Evolutionary conservation across 805 yeast species (phyloP), one percentile per base, ranked within the genome.

Genomic region (Candida vartiovaarae): DNA sequence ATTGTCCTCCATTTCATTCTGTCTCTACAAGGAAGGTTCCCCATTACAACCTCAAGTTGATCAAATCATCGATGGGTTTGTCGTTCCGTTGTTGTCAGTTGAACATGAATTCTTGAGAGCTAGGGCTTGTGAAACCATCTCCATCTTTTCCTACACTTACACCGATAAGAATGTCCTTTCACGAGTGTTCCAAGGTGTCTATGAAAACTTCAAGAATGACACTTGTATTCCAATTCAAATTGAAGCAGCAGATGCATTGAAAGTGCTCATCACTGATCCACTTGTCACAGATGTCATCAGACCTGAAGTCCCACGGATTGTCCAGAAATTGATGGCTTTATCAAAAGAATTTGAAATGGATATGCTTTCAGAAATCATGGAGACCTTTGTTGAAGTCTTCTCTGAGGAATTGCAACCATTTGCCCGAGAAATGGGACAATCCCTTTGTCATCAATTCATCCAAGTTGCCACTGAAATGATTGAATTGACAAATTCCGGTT

Each of bases 331-430:
- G 44, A 68, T 93, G 53, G 78, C 76, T 33, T 64, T 93, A 35
- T 82, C 95, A 6, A 82, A 84, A 59, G 77, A 79, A 43, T 81
- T 88, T 53, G 99, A 93, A 57, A 76, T 83, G 49, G 99, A 95
- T 57, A 75, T 87, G 32, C 71, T 93, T 24, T 77, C 95, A 6
- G 84, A 80, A 39, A 95, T 91, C n/a, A 88, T 93, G 82, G 98
- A 93, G 66, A 89, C 88, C 44, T 87, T 93, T 60, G 96, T 93
- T 31, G 96, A 89, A 57, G 74, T 77, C 47, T 95, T 86, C 63
- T 75, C 95, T 2, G 83, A 78, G 44, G 95, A 91, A 63, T 71
- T 93, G 49, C 87, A 89, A 40, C 97, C 98, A 20, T 91, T 86
- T 65, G 91, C 95, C 6, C 65, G 72, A 25, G 82, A 83, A 47